Conservation (phyloP, 495 filamentous ascomycete species). For the Tuber aestivum region DNA sequence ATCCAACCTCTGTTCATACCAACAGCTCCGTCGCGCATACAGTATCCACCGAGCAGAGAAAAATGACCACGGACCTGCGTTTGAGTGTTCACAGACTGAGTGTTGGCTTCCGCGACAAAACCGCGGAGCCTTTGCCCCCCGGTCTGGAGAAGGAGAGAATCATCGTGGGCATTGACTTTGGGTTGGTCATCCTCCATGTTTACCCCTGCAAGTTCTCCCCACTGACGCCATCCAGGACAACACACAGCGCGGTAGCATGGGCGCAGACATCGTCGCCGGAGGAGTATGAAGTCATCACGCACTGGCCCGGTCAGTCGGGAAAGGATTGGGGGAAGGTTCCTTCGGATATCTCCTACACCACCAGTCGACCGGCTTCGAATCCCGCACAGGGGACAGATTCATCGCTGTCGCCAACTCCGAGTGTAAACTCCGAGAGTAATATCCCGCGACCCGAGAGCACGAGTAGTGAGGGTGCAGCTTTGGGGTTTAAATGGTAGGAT, state of each 20-base stretch:
- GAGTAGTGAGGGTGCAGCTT: neutral
- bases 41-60: neutral
- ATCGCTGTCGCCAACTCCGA: conserved; percentile 14
- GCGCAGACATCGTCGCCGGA: conserved; percentile 63
- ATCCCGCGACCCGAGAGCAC: neutral
- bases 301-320: conserved; percentile 69
- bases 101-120: conserved; percentile 12
- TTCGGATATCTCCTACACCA: conserved; percentile 56
- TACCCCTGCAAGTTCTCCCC: neutral
- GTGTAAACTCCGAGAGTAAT: conserved; percentile 24
- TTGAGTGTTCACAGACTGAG: conserved; percentile 31
- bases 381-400: conserved; percentile 13
- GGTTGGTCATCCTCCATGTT: conserved; percentile 16
- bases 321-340: conserved; percentile 67
- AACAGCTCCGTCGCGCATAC: neutral
- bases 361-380: conserved; percentile 6
- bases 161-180: conserved; percentile 43
- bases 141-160: conserved; percentile 27
- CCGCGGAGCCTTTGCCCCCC: conserved; percentile 9
- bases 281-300: conserved; percentile 74
- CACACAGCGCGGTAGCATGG: conserved; percentile 42
- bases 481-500: conserved; percentile 36
- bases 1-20: neutral
- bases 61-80: conserved; percentile 33
- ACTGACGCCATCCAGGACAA: conserved; percentile 31